These are phyloP conservation scores for Saxispiralis lemnorum DNA, from an alignment of 495 filamentous ascomycete genomes.

Conservation along the genomic window DNA sequence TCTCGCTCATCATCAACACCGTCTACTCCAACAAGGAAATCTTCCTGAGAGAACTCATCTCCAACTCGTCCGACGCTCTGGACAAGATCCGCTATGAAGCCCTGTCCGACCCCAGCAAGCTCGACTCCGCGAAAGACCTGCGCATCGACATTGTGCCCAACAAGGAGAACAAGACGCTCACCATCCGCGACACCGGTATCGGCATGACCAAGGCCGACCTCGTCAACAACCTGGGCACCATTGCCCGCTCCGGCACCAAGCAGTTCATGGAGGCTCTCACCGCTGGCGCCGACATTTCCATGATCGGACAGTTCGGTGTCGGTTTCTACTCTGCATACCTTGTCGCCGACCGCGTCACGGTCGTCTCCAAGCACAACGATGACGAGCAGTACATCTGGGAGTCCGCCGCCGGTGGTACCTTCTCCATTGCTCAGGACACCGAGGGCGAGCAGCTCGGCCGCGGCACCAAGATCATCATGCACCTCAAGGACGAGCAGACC, in stretches of 20 bases:
- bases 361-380: conserved; percentile 96
- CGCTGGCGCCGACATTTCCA: conserved; percentile 97
- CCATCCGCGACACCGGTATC: conserved; percentile 92
- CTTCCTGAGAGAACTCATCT: conserved; percentile 93
- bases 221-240: conserved; percentile 99
- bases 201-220: conserved; percentile 97
- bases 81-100: conserved; percentile 99
- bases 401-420: conserved; percentile 91
- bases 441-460: conserved; percentile 80
- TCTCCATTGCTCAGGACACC: conserved; percentile 80
- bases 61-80: conserved; percentile 93
- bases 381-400: conserved; percentile 99
- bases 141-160: conserved; percentile 95
- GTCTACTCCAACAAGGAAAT: conserved; percentile 99
- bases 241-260: conserved; percentile 97
- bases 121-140: conserved; percentile 90
- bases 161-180: conserved; percentile 91
- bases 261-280: conserved; percentile 99
- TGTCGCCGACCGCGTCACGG: conserved; percentile 88
- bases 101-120: conserved; percentile 88
- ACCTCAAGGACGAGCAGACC: conserved; percentile 96
- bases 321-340: conserved; percentile 99
- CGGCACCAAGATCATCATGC: conserved; percentile 92
- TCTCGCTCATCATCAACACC: conserved; percentile 98
- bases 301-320: conserved; percentile 99